phyloP scores from a whole-genome alignment of 1,284 basidiomycete species.

The Sanguinoderma infundibulare region DNA sequence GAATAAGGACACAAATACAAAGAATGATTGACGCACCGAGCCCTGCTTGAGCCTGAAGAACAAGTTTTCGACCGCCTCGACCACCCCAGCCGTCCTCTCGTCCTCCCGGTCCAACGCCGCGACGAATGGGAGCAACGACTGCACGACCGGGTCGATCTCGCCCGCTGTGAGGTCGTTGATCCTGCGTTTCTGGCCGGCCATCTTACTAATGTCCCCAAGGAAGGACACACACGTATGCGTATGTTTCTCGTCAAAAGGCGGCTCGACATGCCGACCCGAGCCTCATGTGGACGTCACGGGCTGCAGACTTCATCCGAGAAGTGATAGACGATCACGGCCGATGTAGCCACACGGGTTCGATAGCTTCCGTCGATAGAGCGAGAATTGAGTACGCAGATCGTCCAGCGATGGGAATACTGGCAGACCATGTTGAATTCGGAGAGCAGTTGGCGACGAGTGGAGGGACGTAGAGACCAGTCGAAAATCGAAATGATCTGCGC shows the following conservation, averaged over 20 bases:
- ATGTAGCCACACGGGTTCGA: not conserved
- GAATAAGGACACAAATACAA: not conserved
- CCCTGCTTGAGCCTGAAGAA: constrained; percentile 10
- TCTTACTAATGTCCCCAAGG: not conserved
- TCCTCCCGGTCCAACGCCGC: constrained; percentile 12
- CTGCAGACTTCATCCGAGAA: not conserved
- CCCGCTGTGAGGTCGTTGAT: constrained; percentile 8
- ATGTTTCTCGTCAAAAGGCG: not conserved
- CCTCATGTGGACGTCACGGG: not conserved
- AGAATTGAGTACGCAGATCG: not conserved
- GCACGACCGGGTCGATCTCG: constrained; percentile 12
- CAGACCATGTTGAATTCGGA: not conserved
- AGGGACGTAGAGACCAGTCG: not conserved
- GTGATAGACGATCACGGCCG: constrained; percentile 8
- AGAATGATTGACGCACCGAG: constrained; percentile 5
- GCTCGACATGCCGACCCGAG: not conserved
- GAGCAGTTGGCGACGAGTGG: not conserved
- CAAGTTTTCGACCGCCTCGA: constrained; percentile 11
- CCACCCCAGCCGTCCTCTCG: constrained; percentile 10
- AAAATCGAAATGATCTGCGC: not conserved
- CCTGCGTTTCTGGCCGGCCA: constrained; percentile 2
- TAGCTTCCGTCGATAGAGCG: not conserved
- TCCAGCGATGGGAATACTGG: not conserved
- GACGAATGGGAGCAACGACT: constrained; percentile 11
- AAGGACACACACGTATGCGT: not conserved